Conservation (phyloP, 495 filamentous ascomycete genomes). For the Penicillium goetzii region DNA sequence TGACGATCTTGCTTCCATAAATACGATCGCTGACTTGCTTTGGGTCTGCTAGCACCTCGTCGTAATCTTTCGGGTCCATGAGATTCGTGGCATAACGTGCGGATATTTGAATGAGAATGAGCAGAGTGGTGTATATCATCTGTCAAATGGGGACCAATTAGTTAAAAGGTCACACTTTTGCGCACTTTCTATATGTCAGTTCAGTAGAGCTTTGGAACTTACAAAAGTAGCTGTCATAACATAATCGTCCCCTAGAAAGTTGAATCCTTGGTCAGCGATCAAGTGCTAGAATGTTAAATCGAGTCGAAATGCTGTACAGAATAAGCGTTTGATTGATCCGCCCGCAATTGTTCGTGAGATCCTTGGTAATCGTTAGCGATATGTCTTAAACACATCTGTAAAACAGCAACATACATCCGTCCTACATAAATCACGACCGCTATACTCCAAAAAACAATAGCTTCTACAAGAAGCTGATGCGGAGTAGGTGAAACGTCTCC, state of each 20-base stretch:
- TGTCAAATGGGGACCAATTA: conserved; percentile 14
- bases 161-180: too few species aligned
- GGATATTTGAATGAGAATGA: conserved; percentile 61
- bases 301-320: conserved; percentile 40
- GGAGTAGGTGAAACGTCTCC: conserved; percentile 42
- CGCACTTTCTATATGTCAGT: background rate
- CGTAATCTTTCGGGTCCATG: conserved; percentile 56
- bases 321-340: conserved; percentile 40
- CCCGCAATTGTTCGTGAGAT: conserved; percentile 37
- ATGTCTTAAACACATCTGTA: background rate
- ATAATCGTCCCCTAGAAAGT: conserved; percentile 54
- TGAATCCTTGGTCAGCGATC: conserved; percentile 1
- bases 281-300: conserved; percentile 20
- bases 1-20: conserved; percentile 55
- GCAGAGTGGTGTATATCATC: conserved; percentile 58
- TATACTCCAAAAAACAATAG: conserved; percentile 41
- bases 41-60: conserved; percentile 46
- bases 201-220: conserved; percentile 18
- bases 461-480: conserved; percentile 37
- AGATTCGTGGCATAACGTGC: conserved; percentile 61
- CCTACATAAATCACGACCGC: conserved; percentile 37
- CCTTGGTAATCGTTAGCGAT: conserved; percentile 26
- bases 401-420: conserved; percentile 34
- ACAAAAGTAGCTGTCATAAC: conserved; percentile 60
- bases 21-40: conserved; percentile 48